Conservation (phyloP, 192 early-diverging fungal species). For the Backusella sp. region DNA sequence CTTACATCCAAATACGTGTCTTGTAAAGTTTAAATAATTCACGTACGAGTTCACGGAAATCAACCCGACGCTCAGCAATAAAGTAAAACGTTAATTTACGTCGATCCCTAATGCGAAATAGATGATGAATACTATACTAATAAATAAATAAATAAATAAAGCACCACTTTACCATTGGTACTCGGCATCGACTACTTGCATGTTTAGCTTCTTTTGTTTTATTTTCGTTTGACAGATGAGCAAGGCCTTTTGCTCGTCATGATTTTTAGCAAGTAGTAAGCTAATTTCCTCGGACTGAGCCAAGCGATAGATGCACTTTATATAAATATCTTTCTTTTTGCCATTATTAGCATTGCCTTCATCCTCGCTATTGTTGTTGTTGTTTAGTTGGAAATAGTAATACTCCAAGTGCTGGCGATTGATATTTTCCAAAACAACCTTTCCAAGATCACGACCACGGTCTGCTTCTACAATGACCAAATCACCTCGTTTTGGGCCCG, state of each 20-base stretch:
- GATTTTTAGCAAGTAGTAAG: conserved; percentile 71
- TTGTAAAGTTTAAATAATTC: conserved; percentile 98
- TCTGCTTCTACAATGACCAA: conserved; percentile 88
- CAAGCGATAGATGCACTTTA: conserved; percentile 85
- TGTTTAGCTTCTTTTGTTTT: conserved; percentile 84
- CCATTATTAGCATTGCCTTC: conserved; percentile 40
- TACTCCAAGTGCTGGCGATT: conserved; percentile 43
- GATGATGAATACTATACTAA: neutral
- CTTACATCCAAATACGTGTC: conserved; percentile 96
- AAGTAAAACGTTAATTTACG: conserved; percentile 98
- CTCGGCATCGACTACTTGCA: conserved; percentile 96
- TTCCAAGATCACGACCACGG: conserved; percentile 88
- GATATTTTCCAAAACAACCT: conserved; percentile 69
- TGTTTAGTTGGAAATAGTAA: conserved; percentile 40
- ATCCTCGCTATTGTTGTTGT: conserved; percentile 15
- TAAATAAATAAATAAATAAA: too few species aligned
- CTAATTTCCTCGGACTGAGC: conserved; percentile 79
- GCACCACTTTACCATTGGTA: conserved; percentile 81
- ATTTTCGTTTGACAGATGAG: conserved; percentile 86
- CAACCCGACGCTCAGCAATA: conserved; percentile 89
- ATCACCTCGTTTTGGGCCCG: conserved; percentile 50
- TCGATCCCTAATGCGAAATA: conserved; percentile 67
- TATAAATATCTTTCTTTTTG: conserved; percentile 37
- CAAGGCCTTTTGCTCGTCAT: conserved; percentile 91
- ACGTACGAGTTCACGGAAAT: conserved; percentile 94